These are phyloP conservation scores for Voacanga thouarsii DNA, from an alignment of 257 asterid species.

Conservation along the genomic window DNA sequence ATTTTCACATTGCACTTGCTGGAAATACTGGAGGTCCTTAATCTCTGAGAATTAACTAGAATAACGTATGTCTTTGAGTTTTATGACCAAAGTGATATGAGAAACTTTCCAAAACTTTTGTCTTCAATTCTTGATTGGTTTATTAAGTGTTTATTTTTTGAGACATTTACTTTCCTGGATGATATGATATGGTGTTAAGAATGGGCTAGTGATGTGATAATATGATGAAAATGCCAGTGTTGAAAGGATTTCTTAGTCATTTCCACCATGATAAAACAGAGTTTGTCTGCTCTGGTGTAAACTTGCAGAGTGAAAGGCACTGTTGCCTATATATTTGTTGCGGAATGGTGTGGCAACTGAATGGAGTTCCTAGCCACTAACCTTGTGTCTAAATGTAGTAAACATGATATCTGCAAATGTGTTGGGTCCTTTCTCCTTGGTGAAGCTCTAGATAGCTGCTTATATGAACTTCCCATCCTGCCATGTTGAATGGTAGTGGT, in stretches of 20 bases:
- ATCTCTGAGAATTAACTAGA: neutral
- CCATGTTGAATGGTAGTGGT: too few relatives aligned
- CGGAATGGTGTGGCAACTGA: neutral
- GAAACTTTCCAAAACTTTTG: neutral
- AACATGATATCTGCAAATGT: too few relatives aligned
- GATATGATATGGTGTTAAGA: neutral
- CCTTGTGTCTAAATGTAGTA: too few relatives aligned
- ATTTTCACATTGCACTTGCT: neutral
- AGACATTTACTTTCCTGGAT: neutral
- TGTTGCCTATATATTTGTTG: neutral
- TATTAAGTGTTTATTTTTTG: neutral
- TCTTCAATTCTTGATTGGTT: neutral
- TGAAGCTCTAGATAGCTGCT: too few relatives aligned
- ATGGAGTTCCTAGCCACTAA: neutral
- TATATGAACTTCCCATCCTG: too few relatives aligned
- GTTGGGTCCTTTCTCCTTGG: too few relatives aligned
- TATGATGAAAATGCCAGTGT: neutral
- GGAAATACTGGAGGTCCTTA: too few relatives aligned
- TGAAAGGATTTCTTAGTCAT: neutral
- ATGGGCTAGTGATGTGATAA: too few relatives aligned
- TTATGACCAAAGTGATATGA: neutral
- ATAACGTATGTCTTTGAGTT: neutral
- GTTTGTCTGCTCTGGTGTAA: too few relatives aligned
- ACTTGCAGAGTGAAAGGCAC: neutral
- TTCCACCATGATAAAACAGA: neutral